Percentiles rank a stretch among this genome's conserved stretches.
Evolutionary conservation across 345 rosid species (phyloP).

Genomic region (Brassica napus): DNA sequence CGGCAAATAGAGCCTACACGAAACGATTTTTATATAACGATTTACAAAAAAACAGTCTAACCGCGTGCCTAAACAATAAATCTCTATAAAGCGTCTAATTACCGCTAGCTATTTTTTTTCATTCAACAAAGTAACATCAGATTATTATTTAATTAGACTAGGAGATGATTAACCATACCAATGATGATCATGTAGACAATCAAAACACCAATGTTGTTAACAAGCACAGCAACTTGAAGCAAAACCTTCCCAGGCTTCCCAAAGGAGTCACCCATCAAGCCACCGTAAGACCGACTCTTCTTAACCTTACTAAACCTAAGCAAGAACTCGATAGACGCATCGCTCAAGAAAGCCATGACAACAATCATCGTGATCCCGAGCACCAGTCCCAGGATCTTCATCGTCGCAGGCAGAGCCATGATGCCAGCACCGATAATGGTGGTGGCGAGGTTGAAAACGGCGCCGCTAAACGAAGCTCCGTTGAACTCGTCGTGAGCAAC

Average conservation of each 20-base stretch:
- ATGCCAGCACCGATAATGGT: conserved; percentile 91
- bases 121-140: not conserved
- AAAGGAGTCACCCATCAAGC: conserved; percentile 86
- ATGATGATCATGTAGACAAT: conserved; percentile 92
- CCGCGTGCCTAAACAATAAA: not conserved
- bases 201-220: conserved; percentile 85
- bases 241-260: conserved; percentile 65
- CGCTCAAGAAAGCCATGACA: conserved; percentile 84
- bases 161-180: conserved; percentile 38
- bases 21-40: too few species aligned
- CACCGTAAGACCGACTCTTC: conserved; percentile 65
- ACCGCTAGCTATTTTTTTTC: not conserved
- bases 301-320: conserved; percentile 77
- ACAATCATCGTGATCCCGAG: conserved; percentile 72
- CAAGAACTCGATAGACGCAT: conserved; percentile 77
- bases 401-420: conserved; percentile 91
- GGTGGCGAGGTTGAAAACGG: conserved; percentile 84
- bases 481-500: conserved; percentile 68
- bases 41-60: too few species aligned
- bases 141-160: not conserved
- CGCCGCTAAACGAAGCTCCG: conserved; percentile 90
- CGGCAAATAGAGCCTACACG: not conserved
- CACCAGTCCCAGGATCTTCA: conserved; percentile 79
- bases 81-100: not conserved
- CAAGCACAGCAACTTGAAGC: conserved; percentile 67